Evolutionary conservation across 805 yeast genomes (phyloP).

Genomic region (Candida multigemmis): DNA sequence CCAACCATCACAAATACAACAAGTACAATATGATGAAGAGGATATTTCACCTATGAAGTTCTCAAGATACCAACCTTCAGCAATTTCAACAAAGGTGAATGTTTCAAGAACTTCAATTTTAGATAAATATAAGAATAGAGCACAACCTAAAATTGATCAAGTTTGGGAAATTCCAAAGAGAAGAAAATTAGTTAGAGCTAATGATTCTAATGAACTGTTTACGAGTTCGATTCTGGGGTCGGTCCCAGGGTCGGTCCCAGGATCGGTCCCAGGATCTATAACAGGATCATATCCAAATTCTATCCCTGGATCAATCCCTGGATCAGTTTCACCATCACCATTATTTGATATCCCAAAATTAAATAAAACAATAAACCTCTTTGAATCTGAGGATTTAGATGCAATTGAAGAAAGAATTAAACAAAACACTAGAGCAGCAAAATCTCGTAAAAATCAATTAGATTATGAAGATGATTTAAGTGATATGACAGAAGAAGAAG

Average conservation of each 20-base stretch:
- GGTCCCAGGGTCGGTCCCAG: too few species aligned
- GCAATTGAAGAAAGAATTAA: slow-evolving; percentile 27
- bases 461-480: slow-evolving; percentile 42
- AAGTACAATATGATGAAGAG: slow-evolving; percentile 17
- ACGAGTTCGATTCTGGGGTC: too few species aligned
- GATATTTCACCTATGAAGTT: slow-evolving; percentile 27
- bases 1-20: too few species aligned
- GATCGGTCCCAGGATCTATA: slow-evolving; percentile 3
- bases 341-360: slow-evolving; percentile 3
- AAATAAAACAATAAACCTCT: slow-evolving; percentile 4
- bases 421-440: slow-evolving; percentile 18
- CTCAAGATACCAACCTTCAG: slow-evolving; percentile 2
- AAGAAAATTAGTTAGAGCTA: slow-evolving; percentile 29
- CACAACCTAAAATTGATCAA: slow-evolving; percentile 25
- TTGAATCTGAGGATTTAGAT: slow-evolving; percentile 28
- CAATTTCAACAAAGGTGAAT: slow-evolving; percentile 29
- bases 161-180: slow-evolving; percentile 12
- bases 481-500: slow-evolving; percentile 39
- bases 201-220: too few species aligned
- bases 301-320: slow-evolving; percentile 4
- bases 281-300: slow-evolving; percentile 3
- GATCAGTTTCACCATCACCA: slow-evolving; percentile 4
- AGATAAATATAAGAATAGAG: slow-evolving; percentile 27
- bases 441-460: slow-evolving; percentile 4
- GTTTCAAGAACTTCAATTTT: slow-evolving; percentile 32